A percentile compares a stretch with the other conserved stretches of the same genome.
Evolutionary conservation across 176 grass and related monocot genomes (phyloP).

Genomic region (Urochloa ruziziensis): DNA sequence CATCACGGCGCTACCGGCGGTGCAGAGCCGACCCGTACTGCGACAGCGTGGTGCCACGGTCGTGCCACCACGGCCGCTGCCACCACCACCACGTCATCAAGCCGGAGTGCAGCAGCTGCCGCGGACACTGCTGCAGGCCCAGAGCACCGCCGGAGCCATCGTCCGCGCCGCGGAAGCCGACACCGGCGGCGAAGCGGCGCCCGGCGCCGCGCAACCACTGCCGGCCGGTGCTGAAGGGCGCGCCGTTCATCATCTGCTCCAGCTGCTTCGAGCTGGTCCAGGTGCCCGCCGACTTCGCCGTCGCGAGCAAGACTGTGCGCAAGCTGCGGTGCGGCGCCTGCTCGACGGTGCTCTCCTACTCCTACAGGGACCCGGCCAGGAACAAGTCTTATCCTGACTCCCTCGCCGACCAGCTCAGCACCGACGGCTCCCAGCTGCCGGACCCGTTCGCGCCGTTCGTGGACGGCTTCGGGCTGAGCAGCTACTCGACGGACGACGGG

Average conservation of each 20-base stretch:
- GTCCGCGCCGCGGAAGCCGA: background rate
- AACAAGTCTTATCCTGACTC: slow-evolving; percentile 11
- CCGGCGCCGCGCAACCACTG: slow-evolving; percentile 50
- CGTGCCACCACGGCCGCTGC: slow-evolving; percentile 31
- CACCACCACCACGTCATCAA: slow-evolving; percentile 12
- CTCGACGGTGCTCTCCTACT: slow-evolving; percentile 63
- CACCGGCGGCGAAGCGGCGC: slow-evolving; percentile 23
- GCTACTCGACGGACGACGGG: slow-evolving; percentile 66
- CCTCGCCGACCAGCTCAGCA: background rate
- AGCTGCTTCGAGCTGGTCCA: slow-evolving; percentile 71
- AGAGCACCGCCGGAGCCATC: background rate
- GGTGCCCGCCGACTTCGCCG: slow-evolving; percentile 64
- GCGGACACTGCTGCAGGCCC: slow-evolving; percentile 27
- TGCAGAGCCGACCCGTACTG: slow-evolving; percentile 19
- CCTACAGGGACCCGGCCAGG: slow-evolving; percentile 50
- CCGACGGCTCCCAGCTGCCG: background rate
- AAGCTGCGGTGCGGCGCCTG: slow-evolving; percentile 79
- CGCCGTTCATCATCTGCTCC: slow-evolving; percentile 90
- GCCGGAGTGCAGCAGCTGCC: slow-evolving; percentile 34
- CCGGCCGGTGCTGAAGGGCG: slow-evolving; percentile 73
- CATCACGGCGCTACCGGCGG: slow-evolving; percentile 39
- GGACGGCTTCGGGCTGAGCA: slow-evolving; percentile 41
- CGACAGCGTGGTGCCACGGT: background rate
- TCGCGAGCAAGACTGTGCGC: slow-evolving; percentile 47
- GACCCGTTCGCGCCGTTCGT: slow-evolving; percentile 48